Evolutionary conservation across 441 rosid species (phyloP), one percentile per base, ranked within the genome.

Genomic region (Pelargonium cotyledonis): DNA sequence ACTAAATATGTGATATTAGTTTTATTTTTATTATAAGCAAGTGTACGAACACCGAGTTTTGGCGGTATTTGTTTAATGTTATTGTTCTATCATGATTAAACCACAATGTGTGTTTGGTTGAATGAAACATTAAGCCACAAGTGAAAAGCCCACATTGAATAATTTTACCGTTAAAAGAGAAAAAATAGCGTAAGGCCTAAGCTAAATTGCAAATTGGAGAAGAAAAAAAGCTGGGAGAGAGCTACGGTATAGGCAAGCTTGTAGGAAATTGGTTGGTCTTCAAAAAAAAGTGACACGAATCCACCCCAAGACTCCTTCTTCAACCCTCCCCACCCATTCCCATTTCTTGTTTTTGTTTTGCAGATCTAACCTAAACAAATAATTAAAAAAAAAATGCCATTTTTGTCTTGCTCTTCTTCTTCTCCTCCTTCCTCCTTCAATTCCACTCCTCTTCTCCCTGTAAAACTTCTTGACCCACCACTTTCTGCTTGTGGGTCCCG

Each of bases 401-500:
- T 55, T 31, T 31, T 31, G 38, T 31, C 38, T 31, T 31, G 38
- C 38, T 31, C 38, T 31, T 31, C 38, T 31, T 31, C 38, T 31
- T 31, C 38, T 31, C 38, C 61, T 55, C 61, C 61, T 55, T 18
- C 61, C 16, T 15, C 61, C 61, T 18, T 11, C 61, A n/a, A 21
- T 23, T 55, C 19, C 23, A 3, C 10, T 55, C 16, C 15, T 55
- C 21, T 55, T 55, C 61, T 55, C 19, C 61, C 61, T 55, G 19
- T 55, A 6, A 16, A 55, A 55, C 23, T 55, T 55, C 21, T 18
- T 18, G 61, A 55, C 61, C 61, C 61, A 55, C 61, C 61, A 55
- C 61, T 55, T 55, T 55, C 61, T 55, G 61, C 21, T 55, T 8
- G 61, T 55, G 61, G 61, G 61, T 55, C 61, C 61, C 23, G 18